phyloP scores from a whole-genome alignment of 257 asterid genomes.

The Petrea volubilis region DNA sequence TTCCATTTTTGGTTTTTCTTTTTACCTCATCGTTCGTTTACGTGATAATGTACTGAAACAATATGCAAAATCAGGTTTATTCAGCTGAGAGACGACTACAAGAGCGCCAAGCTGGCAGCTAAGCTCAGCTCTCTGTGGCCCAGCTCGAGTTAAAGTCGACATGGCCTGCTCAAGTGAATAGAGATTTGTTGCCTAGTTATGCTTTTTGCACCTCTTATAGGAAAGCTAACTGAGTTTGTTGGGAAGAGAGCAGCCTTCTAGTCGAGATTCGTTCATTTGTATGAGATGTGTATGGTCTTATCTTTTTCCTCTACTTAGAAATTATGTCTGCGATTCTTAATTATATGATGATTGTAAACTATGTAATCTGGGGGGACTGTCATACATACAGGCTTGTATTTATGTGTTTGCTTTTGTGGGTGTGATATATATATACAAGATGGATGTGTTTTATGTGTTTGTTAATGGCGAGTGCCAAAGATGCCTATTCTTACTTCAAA shows the following conservation, averaged over 20 bases:
- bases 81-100: slow-evolving; percentile 95
- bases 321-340: not conserved
- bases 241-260: not conserved
- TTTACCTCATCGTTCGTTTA: not conserved
- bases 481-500: too few species aligned
- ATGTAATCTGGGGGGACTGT: not conserved
- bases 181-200: not conserved
- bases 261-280: not conserved
- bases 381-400: slow-evolving; percentile 19
- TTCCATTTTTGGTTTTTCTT: not conserved
- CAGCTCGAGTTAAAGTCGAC: slow-evolving; percentile 28
- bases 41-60: slow-evolving; percentile 11
- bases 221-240: not conserved
- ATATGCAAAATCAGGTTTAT: slow-evolving; percentile 75
- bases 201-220: not conserved
- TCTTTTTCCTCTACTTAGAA: slow-evolving; percentile 1
- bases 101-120: slow-evolving; percentile 93
- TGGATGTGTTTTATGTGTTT: not conserved
- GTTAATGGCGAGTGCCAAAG: not conserved
- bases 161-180: not conserved
- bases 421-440: slow-evolving; percentile 1
- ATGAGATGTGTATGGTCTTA: not conserved
- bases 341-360: not conserved
- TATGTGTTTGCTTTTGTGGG: not conserved
- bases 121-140: slow-evolving; percentile 74